Evolutionary conservation across 179 eudicot species (phyloP), one percentile per base, ranked within the genome.

Genomic region (Nepenthes alata): DNA sequence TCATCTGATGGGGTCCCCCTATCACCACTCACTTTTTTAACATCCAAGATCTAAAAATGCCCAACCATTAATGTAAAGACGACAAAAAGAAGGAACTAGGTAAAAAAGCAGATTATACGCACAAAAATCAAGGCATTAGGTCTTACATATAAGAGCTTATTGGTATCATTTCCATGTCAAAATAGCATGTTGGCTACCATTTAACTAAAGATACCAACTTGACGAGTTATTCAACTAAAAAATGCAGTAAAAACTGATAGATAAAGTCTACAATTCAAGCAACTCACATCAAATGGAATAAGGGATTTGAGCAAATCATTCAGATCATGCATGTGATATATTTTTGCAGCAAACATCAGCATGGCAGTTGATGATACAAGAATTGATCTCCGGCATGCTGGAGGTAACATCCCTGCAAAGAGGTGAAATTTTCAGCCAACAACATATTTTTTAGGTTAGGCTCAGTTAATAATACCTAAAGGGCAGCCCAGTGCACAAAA

Each of bases 321-420:
- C 72, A 85, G 60, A 51, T 80, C 82, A 61, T 79, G 69, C 59
- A 93, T 86, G 54, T 85, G 86, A 74, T 81, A 85, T 62, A 78
- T 70, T 77, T 81, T 89, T n/a, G 93, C 88, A 61, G 88, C 85
- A 75, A 86, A 89, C 85, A 82, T 73, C 57, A 93, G 64, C 95
- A 93, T 89, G 13, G 96, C 83, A 39, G 83, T 78, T 25, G 98
- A 79, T 36, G 85, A 71, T 15, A 87, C 69, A 75, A 84, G 77
- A 60, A 86, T 72, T 15, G 85, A 77, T 79, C 91, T 86, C 74
- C 72, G 81, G 80, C 85, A 83, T 35, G 89, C 80, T 41, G 89
- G 82, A 13, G 95, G 75, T 63, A 88, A 65, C 65, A 65, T 74
- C 39, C 83, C 98, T 89, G 61, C 11, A 25, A 57, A 70, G 16